Conservation (phyloP, 306 rosid genomes). For the Sphenostylis stenocarpa region DNA sequence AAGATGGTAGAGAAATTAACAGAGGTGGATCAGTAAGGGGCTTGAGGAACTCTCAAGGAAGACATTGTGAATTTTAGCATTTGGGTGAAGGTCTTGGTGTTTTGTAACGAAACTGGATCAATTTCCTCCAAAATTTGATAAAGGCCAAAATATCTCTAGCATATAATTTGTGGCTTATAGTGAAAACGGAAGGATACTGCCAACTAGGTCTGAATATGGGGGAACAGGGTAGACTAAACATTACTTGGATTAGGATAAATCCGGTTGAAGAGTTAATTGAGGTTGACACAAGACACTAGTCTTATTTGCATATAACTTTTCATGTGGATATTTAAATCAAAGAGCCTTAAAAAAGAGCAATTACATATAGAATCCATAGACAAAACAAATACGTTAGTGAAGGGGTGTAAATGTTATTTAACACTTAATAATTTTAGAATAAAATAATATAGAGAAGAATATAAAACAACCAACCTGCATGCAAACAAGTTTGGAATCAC, state of each 20-base stretch:
- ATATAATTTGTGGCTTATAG: too few species aligned
- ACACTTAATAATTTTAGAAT: background rate
- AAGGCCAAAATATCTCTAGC: too few species aligned
- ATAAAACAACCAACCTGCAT: constrained; percentile 72
- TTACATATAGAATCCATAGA: constrained; percentile 13
- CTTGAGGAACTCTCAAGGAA: background rate
- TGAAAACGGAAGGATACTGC: too few species aligned
- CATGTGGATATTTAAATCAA: background rate
- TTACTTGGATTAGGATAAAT: background rate
- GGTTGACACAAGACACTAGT: background rate
- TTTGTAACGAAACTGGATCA: background rate
- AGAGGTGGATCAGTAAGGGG: background rate
- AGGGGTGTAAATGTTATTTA: background rate
- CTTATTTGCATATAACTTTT: background rate
- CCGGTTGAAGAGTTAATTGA: background rate
- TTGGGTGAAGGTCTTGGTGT: background rate
- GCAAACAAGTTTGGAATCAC: constrained; percentile 97
- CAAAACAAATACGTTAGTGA: background rate
- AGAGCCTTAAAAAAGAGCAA: background rate
- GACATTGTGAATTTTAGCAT: background rate
- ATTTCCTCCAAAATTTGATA: too few species aligned
- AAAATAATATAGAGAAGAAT: background rate
- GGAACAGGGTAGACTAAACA: background rate
- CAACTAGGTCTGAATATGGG: background rate
- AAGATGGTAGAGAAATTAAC: background rate